phyloP scores from a whole-genome alignment of 2,329 filamentous ascomycete genomes.

The Cercospora zeae-maydis region DNA sequence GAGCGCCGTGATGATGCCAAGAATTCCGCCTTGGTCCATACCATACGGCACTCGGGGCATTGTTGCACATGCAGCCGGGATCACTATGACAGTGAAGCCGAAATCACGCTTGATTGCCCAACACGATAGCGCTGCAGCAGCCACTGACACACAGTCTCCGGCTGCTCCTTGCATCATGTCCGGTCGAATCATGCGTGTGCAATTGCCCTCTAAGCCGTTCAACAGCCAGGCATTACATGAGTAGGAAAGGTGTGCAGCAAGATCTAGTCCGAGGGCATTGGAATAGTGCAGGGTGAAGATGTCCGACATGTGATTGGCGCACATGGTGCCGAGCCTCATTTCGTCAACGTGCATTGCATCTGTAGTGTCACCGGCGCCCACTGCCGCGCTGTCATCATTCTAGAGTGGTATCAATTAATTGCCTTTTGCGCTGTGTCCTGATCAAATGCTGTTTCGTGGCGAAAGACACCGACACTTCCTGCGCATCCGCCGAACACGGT shows the following conservation, averaged over 20 bases:
- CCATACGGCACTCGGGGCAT: background rate
- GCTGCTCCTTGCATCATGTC: background rate
- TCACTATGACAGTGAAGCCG: background rate
- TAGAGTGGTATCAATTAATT: too few species aligned
- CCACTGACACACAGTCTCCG: background rate
- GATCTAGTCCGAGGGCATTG: background rate
- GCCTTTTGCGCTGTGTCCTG: too few species aligned
- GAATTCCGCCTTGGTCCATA: background rate
- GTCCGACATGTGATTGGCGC: background rate
- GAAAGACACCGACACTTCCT: background rate
- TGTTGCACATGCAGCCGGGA: background rate
- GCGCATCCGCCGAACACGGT: background rate
- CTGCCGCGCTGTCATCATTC: background rate
- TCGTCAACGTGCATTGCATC: slow-evolving; percentile 1
- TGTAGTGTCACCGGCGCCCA: background rate
- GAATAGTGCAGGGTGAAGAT: background rate
- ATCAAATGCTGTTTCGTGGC: background rate
- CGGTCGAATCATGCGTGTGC: background rate
- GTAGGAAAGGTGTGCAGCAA: background rate
- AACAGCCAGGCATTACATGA: background rate
- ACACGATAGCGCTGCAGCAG: background rate
- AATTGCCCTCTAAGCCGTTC: background rate
- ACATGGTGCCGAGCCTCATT: slow-evolving; percentile 13
- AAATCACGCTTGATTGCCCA: background rate
- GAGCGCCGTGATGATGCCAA: background rate